phyloP scores from a whole-genome alignment of 768 basidiomycete genomes.

The Nidularia pulvinata region DNA sequence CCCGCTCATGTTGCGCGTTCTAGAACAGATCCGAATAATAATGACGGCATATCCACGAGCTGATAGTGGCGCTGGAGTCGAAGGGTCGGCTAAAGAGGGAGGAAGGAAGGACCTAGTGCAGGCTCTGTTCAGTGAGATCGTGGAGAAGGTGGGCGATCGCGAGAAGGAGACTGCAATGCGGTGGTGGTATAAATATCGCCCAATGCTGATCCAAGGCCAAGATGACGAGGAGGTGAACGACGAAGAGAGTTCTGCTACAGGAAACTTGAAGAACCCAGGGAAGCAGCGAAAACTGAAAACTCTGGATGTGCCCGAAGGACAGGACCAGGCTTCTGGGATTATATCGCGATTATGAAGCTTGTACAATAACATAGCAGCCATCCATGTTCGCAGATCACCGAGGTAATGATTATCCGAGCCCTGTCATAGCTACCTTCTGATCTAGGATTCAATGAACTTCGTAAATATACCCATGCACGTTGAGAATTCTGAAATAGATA shows the following conservation, averaged over 20 bases:
- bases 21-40: constrained; percentile 45
- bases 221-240: neutral
- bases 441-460: too few species aligned
- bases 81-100: constrained; percentile 7
- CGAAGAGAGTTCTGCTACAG: neutral
- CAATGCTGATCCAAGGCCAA: neutral
- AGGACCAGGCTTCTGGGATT: neutral
- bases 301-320: neutral
- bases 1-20: constrained; percentile 48
- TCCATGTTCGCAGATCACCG: too few species aligned
- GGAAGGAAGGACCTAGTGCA: constrained; percentile 47
- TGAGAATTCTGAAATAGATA: too few species aligned
- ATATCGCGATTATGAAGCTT: neutral
- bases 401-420: too few species aligned
- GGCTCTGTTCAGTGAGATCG: constrained; percentile 62
- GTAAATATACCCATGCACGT: too few species aligned
- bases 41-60: constrained; percentile 20
- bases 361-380: too few species aligned
- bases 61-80: constrained; percentile 11
- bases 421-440: too few species aligned
- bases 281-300: neutral
- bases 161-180: constrained; percentile 67
- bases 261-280: neutral
- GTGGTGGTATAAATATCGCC: constrained; percentile 66
- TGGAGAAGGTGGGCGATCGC: constrained; percentile 62